Evolutionary conservation across 257 asterid genomes (phyloP), one percentile per base, ranked within the genome.

Genomic region (Mitragyna speciosa): DNA sequence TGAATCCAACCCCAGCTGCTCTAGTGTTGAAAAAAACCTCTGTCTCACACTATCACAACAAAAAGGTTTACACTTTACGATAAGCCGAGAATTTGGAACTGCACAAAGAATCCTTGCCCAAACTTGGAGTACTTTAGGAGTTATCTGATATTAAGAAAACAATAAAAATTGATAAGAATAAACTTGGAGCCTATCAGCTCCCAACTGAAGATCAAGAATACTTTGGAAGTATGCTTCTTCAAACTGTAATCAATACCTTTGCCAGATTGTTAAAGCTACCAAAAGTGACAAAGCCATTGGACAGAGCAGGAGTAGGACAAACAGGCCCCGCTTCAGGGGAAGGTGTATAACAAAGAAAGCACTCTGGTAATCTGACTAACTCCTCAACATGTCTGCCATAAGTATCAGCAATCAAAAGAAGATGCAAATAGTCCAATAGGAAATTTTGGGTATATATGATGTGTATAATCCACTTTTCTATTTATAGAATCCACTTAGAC

Each of bases 241-340:
- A 68, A 75, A 30, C 19, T 74, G 48, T 28, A 64, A 64, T 64
- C 64, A 81, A 76, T 90, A 96, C 99, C 99, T 96, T 96, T 31
- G 98, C 99, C 78, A 96, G 97, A 90, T 94, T 96, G 90, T 96
- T 96, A 86, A 96, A 96, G 89, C 99, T 94, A 82, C 99, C 98
- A 87, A 96, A 96, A 79, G 98, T 96, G 70, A 96, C 76, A 56
- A 96, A 96, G 83, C 99, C 99, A 86, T 96, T 94, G 73, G 94
- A 85, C 56, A 94, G 84, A 70, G 96, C 97, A 81, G 99, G 99
- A 81, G 98, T 83, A 67, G 96, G 87, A 86, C 83, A 86, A 73
- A 92, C 96, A 5, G 92, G 94, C 78, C 98, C 99, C 52, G 98
- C 99, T 92, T 96, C 99, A 80, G 93, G 96, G 65, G 99, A 96